Base-by-base conservation (phyloP, 2,329 filamentous ascomycete genomes). In the Xylariaceae sp. region DNA sequence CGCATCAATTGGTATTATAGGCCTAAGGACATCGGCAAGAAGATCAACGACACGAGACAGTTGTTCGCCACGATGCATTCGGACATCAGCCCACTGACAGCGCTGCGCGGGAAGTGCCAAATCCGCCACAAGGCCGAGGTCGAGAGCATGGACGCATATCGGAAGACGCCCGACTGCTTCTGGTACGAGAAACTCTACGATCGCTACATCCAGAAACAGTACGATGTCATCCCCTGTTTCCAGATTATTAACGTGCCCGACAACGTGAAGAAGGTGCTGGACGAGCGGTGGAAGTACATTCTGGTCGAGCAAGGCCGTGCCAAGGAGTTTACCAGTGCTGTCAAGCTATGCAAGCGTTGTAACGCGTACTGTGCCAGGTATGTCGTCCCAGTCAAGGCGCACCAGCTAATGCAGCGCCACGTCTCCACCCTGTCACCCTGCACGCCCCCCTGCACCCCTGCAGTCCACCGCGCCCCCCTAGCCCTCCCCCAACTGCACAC, bases 41-140 rank as follows among this genome's bases (percentile, higher is more conserved):
- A 91, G 72, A 86, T 89, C 60, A 86, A 88, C 67, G 94, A 99
- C 75, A 92, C 89, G 52, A 87, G 94, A 54, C 78, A 92, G 62
- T 83, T 99, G 45, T 96, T 92, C 71, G 92, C 90, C 55, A 96
- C 94, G 30, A 99, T 99, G 94, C 94, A 99, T 71, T 97, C 94
- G 22, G 94, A 99, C 74, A 87, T 90, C 54, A 95, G 90, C 67
- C 94, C 94, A 50, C 77, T 99, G 62, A 90, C 90, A 44, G 90
- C 94, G 41, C 76, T 99, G 60, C 89, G 94, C 63, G 94, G 94
- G 59, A 96, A 95, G 73, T 97, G 92, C 70, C 83, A 86, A 57
- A 94, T 99, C 68, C 80, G 82, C 68, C 94, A 99, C 74, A 85
- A 89, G 60, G 87, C 85, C 56, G 90, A 97, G 67, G 92, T 97